A percentile compares a stretch with the other conserved stretches of the same genome.
Evolutionary conservation across 106 monocot genomes (phyloP).

Genomic region (Ottelia alismoides): DNA sequence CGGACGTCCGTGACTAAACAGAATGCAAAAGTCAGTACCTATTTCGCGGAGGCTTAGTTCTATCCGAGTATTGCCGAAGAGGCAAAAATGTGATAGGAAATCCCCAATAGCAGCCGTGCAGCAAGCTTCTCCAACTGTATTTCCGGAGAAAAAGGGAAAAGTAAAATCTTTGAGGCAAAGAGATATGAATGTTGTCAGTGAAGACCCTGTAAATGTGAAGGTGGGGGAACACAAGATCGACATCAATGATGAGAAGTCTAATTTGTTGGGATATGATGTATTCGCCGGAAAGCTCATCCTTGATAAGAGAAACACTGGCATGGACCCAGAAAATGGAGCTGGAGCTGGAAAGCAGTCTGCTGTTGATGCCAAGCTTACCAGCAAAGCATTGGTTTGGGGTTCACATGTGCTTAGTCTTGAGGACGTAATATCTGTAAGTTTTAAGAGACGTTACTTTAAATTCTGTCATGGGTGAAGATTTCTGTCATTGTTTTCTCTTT

Average conservation of each 20-base stretch:
- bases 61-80: too few relatives aligned
- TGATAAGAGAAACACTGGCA: conserved; percentile 33
- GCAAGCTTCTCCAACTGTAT: conserved; percentile 52
- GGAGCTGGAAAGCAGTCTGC: conserved; percentile 14
- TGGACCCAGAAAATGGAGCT: conserved; percentile 17
- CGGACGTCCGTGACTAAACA: conserved; percentile 8
- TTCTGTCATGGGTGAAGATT: neutral
- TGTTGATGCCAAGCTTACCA: conserved; percentile 74
- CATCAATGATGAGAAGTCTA: conserved; percentile 75
- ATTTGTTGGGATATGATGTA: conserved; percentile 78
- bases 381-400: conserved; percentile 82
- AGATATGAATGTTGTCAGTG: too few relatives aligned
- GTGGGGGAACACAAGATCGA: conserved; percentile 71
- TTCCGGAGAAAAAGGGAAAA: conserved; percentile 54
- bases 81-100: conserved; percentile 35
- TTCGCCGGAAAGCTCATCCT: conserved; percentile 70
- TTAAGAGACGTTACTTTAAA: neutral
- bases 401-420: conserved; percentile 55
- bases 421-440: conserved; percentile 96
- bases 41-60: conserved; percentile 30
- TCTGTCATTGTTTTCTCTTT: neutral
- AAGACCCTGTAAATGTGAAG: too few relatives aligned
- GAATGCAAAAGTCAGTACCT: conserved; percentile 39
- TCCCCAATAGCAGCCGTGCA: conserved; percentile 40
- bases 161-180: conserved; percentile 34